Conservation (phyloP, 2,329 filamentous ascomycete genomes). For the Phialophora verrucosa region DNA sequence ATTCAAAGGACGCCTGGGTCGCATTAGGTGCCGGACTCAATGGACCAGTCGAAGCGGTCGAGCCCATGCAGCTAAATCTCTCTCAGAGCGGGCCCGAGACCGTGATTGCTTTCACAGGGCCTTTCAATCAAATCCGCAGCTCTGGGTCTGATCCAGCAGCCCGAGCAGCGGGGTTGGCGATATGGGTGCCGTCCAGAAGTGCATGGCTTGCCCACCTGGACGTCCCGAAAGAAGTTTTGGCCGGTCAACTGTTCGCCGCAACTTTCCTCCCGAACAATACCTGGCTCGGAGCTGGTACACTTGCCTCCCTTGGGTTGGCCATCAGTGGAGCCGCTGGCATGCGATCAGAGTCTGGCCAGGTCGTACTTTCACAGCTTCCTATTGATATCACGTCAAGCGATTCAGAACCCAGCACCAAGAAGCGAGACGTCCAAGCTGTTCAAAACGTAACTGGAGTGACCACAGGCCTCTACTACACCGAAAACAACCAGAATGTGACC, state of each 20-base stretch:
- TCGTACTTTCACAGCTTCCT: constrained; percentile 49
- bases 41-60: constrained; percentile 74
- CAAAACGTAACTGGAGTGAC: constrained; percentile 60
- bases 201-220: constrained; percentile 85
- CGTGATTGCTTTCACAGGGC: constrained; percentile 78
- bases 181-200: constrained; percentile 84
- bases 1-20: constrained; percentile 70
- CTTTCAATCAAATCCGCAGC: constrained; percentile 73
- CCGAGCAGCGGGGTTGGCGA: constrained; percentile 74
- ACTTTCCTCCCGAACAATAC: constrained; percentile 66
- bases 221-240: constrained; percentile 67
- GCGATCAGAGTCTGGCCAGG: constrained; percentile 41
- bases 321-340: constrained; percentile 76
- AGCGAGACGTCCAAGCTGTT: constrained; percentile 43
- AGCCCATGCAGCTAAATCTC: constrained; percentile 79
- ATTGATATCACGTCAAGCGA: constrained; percentile 56
- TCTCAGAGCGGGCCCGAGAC: constrained; percentile 70
- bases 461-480: constrained; percentile 77
- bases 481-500: constrained; percentile 76
- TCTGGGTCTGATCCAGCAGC: constrained; percentile 69
- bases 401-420: constrained; percentile 35
- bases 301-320: constrained; percentile 75
- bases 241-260: constrained; percentile 74
- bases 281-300: constrained; percentile 79
- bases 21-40: constrained; percentile 85